phyloP scores from a whole-genome alignment of 192 early-diverging fungal genomes.

The Allomyces javanicus region DNA sequence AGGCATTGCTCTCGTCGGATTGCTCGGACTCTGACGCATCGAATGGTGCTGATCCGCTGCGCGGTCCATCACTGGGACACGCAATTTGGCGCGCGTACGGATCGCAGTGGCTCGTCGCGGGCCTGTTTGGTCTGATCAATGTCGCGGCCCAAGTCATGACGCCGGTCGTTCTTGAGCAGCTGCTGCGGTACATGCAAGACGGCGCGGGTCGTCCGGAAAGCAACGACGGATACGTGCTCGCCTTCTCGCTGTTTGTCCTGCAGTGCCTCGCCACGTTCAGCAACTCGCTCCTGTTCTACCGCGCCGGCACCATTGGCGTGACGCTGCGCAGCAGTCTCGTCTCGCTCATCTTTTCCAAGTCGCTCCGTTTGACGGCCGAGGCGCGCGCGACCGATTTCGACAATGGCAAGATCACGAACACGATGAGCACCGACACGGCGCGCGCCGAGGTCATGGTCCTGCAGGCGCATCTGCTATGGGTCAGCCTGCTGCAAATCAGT shows the following conservation, averaged over 20 bases:
- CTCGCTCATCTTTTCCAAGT: slow-evolving; percentile 34
- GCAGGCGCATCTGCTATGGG: background rate
- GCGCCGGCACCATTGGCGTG: slow-evolving; percentile 16
- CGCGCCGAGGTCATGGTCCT: slow-evolving; percentile 1
- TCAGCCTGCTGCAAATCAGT: background rate
- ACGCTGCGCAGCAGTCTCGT: slow-evolving; percentile 24
- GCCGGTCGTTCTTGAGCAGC: slow-evolving; percentile 6
- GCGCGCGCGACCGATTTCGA: slow-evolving; percentile 33
- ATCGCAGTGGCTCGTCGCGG: slow-evolving; percentile 7
- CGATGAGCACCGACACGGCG: slow-evolving; percentile 3
- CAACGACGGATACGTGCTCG: slow-evolving; percentile 6
- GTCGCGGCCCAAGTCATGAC: slow-evolving; percentile 5
- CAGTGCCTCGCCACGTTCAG: slow-evolving; percentile 5
- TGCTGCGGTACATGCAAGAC: slow-evolving; percentile 7
- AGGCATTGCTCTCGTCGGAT: too few species aligned
- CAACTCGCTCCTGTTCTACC: slow-evolving; percentile 10
- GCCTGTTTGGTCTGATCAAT: slow-evolving; percentile 5
- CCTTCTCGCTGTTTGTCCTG: slow-evolving; percentile 7
- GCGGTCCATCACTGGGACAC: background rate
- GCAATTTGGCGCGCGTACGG: slow-evolving; percentile 1
- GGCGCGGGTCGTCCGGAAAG: background rate
- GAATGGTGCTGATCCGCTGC: background rate
- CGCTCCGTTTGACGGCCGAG: slow-evolving; percentile 25
- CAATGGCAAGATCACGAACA: slow-evolving; percentile 4
- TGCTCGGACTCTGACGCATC: too few species aligned